phyloP scores from a whole-genome alignment of 805 yeast genomes.

The Wickerhamiella australiensis region DNA sequence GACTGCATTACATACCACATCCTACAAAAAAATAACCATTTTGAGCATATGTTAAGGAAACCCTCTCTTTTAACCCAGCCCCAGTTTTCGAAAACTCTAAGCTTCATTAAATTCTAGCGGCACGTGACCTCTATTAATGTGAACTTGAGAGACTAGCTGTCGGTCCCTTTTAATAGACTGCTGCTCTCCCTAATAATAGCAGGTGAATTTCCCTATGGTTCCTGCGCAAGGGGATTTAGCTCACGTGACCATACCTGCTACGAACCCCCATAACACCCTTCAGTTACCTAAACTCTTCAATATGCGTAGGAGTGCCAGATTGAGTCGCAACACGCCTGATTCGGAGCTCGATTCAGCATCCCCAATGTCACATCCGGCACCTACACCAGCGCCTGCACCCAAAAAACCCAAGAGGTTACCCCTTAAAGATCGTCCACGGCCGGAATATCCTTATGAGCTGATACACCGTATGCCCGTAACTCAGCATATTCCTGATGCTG shows the following conservation, averaged over 20 bases:
- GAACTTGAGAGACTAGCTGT: too few species aligned
- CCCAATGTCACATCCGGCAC: not conserved
- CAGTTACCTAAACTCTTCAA: not conserved
- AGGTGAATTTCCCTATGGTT: too few species aligned
- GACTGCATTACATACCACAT: too few species aligned
- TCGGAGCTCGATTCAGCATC: slow-evolving; percentile 3
- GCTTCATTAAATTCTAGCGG: too few species aligned
- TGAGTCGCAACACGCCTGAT: slow-evolving; percentile 1
- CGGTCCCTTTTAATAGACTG: too few species aligned
- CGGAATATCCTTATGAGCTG: slow-evolving; percentile 22
- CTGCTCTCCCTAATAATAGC: too few species aligned
- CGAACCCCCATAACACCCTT: not conserved
- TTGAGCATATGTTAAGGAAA: too few species aligned
- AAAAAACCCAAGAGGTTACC: slow-evolving; percentile 19
- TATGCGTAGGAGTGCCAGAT: slow-evolving; percentile 11
- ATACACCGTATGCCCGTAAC: slow-evolving; percentile 43
- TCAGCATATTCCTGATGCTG: slow-evolving; percentile 48
- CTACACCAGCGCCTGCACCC: slow-evolving; percentile 16
- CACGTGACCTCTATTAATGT: too few species aligned
- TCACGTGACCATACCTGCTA: not conserved
- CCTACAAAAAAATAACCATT: too few species aligned
- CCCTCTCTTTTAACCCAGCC: too few species aligned
- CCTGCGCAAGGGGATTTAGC: too few species aligned
- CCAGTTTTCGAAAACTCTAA: too few species aligned
- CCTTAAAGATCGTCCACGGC: slow-evolving; percentile 20